phyloP scores from a whole-genome alignment of 352 stramenopile genomes.

The Phytophthora meadii region DNA sequence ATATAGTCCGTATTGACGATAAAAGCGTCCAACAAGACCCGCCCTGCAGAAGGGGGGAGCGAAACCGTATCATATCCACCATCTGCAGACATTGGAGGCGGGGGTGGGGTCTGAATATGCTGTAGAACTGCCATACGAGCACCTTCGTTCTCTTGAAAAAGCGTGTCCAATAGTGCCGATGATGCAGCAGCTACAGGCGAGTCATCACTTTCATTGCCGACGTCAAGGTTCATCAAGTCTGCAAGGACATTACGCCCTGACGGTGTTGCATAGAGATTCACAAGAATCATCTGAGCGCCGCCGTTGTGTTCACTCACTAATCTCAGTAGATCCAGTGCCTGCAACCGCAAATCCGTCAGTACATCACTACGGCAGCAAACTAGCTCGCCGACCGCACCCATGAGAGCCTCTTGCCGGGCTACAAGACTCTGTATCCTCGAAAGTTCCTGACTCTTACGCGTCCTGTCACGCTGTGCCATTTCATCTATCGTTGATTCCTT shows the following conservation, averaged over 20 bases:
- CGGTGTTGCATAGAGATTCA: constrained; percentile 58
- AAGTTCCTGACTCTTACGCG: constrained; percentile 54
- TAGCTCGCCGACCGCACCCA: constrained; percentile 72
- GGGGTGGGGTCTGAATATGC: constrained; percentile 61
- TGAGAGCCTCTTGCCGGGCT: constrained; percentile 59
- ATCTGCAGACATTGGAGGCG: constrained; percentile 21
- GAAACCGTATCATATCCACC: constrained; percentile 25
- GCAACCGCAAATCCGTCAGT: constrained; percentile 63
- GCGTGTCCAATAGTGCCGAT: constrained; percentile 60
- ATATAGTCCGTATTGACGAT: constrained; percentile 60
- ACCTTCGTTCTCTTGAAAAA: constrained; percentile 73
- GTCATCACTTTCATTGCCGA: constrained; percentile 58
- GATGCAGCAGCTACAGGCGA: constrained; percentile 64
- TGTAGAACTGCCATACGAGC: constrained; percentile 77
- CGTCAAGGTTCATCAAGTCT: constrained; percentile 65
- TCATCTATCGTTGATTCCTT: constrained; percentile 58
- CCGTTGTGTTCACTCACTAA: constrained; percentile 62
- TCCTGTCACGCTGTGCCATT: constrained; percentile 55
- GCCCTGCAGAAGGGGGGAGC: constrained; percentile 42
- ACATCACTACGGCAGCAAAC: constrained; percentile 54
- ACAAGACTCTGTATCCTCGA: constrained; percentile 68
- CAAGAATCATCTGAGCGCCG: constrained; percentile 75
- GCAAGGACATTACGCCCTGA: constrained; percentile 60
- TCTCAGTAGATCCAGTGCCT: constrained; percentile 70
- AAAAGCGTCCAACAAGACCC: constrained; percentile 60